A percentile compares a stretch with the other conserved stretches of the same genome.
These are phyloP conservation scores for Entophlyctis luteolus DNA, from an alignment of 192 early-diverging fungal species.

Conservation along the genomic window DNA sequence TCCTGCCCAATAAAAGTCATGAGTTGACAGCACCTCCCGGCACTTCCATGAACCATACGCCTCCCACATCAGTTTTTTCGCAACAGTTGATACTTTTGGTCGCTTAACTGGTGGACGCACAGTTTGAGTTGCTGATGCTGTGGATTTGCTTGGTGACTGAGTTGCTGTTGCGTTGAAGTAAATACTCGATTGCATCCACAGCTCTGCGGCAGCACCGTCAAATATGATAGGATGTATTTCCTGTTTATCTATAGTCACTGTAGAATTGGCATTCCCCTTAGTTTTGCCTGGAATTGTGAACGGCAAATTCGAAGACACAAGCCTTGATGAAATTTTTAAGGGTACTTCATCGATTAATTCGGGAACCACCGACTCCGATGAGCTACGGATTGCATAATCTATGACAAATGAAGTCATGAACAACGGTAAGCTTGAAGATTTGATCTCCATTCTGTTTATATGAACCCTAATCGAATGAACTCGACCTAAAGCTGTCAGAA, in stretches of 20 bases:
- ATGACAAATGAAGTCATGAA: slow-evolving; percentile 17
- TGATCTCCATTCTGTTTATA: slow-evolving; percentile 23
- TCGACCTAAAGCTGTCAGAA: slow-evolving; percentile 29
- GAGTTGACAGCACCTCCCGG: slow-evolving; percentile 11
- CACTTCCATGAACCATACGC: slow-evolving; percentile 22
- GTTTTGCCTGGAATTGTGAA: neutral
- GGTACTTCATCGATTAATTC: neutral
- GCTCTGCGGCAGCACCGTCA: slow-evolving; percentile 23
- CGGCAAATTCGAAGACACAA: slow-evolving; percentile 15
- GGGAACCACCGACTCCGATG: no score
- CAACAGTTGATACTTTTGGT: neutral
- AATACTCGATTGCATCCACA: slow-evolving; percentile 18
- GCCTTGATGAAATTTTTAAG: neutral
- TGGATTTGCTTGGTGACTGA: neutral
- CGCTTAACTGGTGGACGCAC: no score
- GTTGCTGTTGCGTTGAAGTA: slow-evolving; percentile 21
- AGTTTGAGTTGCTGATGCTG: neutral
- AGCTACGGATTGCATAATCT: slow-evolving; percentile 15
- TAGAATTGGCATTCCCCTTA: neutral
- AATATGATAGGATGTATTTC: slow-evolving; percentile 28
- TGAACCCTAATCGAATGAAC: slow-evolving; percentile 26
- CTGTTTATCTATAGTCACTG: slow-evolving; percentile 25
- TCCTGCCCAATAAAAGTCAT: slow-evolving; percentile 20
- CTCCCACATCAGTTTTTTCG: slow-evolving; percentile 16
- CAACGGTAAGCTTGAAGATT: neutral